A percentile compares a stretch with the other conserved stretches of the same genome.
Evolutionary conservation across 495 filamentous ascomycete genomes (phyloP).

Genomic region (Rusavskia elegans): DNA sequence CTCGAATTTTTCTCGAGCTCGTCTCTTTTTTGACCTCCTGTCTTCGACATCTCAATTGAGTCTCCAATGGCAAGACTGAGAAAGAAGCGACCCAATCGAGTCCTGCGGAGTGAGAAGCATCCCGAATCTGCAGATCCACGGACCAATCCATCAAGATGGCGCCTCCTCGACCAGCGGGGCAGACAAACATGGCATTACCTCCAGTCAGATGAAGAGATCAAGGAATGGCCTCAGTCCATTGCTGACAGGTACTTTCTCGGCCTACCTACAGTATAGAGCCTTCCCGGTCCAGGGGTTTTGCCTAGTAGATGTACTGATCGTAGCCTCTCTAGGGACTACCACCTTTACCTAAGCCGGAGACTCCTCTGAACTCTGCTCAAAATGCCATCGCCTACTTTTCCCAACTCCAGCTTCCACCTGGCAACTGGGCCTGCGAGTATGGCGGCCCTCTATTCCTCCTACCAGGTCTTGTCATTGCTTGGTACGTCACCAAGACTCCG

Average conservation of each 20-base stretch:
- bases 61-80: neutral
- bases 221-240: constrained; percentile 68
- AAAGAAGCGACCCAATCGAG: neutral
- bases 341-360: constrained; percentile 49
- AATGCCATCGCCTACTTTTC: constrained; percentile 87
- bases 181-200: constrained; percentile 91
- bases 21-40: too few relatives aligned
- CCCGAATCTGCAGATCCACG: constrained; percentile 4
- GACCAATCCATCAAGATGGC: constrained; percentile 74
- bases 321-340: constrained; percentile 44
- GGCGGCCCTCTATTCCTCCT: constrained; percentile 82
- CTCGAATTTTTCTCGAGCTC: too few relatives aligned
- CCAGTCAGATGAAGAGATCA: constrained; percentile 52
- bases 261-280: constrained; percentile 37
- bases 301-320: constrained; percentile 1
- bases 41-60: too few relatives aligned
- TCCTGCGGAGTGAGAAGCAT: neutral
- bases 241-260: constrained; percentile 80
- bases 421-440: constrained; percentile 96
- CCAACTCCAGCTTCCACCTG: constrained; percentile 69
- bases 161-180: constrained; percentile 65
- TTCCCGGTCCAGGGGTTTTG: neutral
- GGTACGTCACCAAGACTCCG: constrained; percentile 78
- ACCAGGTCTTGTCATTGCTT: constrained; percentile 70
- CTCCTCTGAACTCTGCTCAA: constrained; percentile 55